Conservation (phyloP, 1,139 yeast genomes). For the Candida tetrigidarum region DNA sequence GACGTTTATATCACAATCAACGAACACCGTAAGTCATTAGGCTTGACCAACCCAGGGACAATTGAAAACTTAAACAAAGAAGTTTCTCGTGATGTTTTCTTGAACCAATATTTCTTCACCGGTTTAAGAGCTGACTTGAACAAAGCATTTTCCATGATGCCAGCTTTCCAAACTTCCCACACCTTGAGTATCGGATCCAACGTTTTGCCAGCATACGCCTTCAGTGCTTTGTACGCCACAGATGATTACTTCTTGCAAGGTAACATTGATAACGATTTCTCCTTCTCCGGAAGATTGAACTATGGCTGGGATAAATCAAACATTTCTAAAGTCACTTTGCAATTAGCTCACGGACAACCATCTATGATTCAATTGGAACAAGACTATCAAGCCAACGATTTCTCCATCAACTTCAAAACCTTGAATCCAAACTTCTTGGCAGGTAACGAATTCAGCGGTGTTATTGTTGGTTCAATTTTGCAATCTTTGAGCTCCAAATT, state of each 20-base stretch:
- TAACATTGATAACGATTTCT: constrained; percentile 83
- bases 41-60: constrained; percentile 91
- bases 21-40: constrained; percentile 81
- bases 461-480: constrained; percentile 86
- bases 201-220: constrained; percentile 88
- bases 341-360: constrained; percentile 88
- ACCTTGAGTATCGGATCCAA: constrained; percentile 90
- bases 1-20: constrained; percentile 74
- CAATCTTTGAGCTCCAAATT: constrained; percentile 86
- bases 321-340: constrained; percentile 85
- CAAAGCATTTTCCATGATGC: constrained; percentile 89
- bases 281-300: constrained; percentile 88
- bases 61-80: constrained; percentile 94
- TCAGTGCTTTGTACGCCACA: constrained; percentile 87
- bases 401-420: constrained; percentile 85
- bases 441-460: constrained; percentile 69
- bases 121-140: constrained; percentile 97
- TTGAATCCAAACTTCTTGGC: constrained; percentile 84
- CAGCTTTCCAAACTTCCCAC: constrained; percentile 97
- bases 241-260: constrained; percentile 91
- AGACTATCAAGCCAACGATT: constrained; percentile 90
- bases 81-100: constrained; percentile 90
- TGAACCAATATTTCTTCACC: constrained; percentile 88
- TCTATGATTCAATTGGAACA: constrained; percentile 97
- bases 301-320: constrained; percentile 87